These are phyloP conservation scores for Botrytis hyacinthi DNA, from an alignment of 2,329 filamentous ascomycete genomes.

Conservation along the genomic window DNA sequence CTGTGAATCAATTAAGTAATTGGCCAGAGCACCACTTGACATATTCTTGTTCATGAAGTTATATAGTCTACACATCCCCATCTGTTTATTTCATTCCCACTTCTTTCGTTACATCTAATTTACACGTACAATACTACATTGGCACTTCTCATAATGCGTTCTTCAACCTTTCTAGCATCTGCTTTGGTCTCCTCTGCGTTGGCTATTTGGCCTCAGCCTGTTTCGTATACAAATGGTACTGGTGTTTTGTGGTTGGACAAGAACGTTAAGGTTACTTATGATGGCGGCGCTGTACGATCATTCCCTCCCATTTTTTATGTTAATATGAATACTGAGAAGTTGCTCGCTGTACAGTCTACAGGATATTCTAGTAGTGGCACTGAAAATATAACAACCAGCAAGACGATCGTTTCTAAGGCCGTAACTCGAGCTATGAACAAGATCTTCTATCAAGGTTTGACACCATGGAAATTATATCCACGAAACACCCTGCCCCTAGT, in stretches of 20 bases:
- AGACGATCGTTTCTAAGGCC: slow-evolving; percentile 54
- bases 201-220: slow-evolving; percentile 59
- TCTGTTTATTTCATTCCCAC: background rate
- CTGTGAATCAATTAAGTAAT: background rate
- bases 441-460: slow-evolving; percentile 66
- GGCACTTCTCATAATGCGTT: slow-evolving; percentile 26
- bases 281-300: slow-evolving; percentile 55
- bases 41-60: slow-evolving; percentile 31
- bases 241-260: slow-evolving; percentile 53
- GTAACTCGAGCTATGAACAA: slow-evolving; percentile 59
- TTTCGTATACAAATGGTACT: slow-evolving; percentile 51
- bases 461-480: slow-evolving; percentile 75
- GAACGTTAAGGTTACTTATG: slow-evolving; percentile 55
- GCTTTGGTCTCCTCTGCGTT: slow-evolving; percentile 27
- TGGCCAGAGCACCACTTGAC: background rate
- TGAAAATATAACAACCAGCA: slow-evolving; percentile 40
- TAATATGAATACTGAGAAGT: slow-evolving; percentile 32
- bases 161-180: slow-evolving; percentile 27
- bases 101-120: slow-evolving; percentile 4
- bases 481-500: slow-evolving; percentile 56
- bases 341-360: slow-evolving; percentile 24
- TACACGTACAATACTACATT: background rate
- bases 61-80: slow-evolving; percentile 34
- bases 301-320: slow-evolving; percentile 34
- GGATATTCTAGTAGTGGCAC: slow-evolving; percentile 20